Conservation (phyloP, 139 green algal species). For the Coelastrella sp. region DNA sequence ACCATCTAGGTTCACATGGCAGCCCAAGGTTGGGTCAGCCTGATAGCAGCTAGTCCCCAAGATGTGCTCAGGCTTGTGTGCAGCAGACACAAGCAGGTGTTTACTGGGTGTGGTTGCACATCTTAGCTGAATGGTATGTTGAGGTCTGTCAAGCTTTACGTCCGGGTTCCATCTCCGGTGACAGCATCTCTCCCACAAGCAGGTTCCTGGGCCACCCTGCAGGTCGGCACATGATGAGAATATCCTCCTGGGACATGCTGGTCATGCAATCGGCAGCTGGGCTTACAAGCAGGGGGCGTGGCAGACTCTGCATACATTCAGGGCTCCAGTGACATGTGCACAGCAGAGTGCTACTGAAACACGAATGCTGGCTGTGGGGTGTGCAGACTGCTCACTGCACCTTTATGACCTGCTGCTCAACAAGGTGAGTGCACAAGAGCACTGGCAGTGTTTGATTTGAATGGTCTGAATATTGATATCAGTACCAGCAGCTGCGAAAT, state of each 20-base stretch:
- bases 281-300: conserved; percentile 9
- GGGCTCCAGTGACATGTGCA: conserved; percentile 26
- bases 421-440: not conserved
- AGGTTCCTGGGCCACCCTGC: not conserved
- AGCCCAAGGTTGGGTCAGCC: no score
- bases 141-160: no score
- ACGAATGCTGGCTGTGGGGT: conserved; percentile 27
- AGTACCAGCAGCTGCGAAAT: no score
- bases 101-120: no score
- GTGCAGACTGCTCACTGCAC: conserved; percentile 13
- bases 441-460: not conserved
- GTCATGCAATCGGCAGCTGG: conserved; percentile 20
- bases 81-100: no score
- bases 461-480: no score
- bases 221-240: conserved; percentile 38
- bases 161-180: no score
- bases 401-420: conserved; percentile 29
- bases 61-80: no score
- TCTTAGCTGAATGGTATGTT: no score
- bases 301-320: conserved; percentile 11
- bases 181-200: no score
- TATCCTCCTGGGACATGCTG: conserved; percentile 1
- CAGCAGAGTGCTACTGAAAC: conserved; percentile 35
- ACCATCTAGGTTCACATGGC: no score
- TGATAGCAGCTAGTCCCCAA: no score